Percentiles rank a stretch among this genome's conserved stretches.
phyloP scores from a whole-genome alignment of 306 rosid species.

The Mucuna pruriens region DNA sequence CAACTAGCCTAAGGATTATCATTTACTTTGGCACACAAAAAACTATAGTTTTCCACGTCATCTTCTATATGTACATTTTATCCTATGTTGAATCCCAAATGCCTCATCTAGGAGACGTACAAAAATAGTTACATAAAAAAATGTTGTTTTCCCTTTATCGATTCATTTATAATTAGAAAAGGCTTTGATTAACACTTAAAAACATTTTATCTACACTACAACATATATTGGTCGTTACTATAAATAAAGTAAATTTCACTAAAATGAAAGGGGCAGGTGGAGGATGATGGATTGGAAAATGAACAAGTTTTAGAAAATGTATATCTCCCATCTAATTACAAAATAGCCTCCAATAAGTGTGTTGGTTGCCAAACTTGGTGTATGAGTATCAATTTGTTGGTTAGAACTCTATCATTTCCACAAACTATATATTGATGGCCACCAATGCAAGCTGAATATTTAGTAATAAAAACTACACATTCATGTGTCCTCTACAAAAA shows the following conservation, averaged over 20 bases:
- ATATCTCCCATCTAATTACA: constrained; percentile 3
- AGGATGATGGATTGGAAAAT: constrained; percentile 24
- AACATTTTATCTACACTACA: constrained; percentile 46
- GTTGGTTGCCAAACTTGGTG: constrained; percentile 36
- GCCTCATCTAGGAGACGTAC: constrained; percentile 15
- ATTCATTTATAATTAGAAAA: constrained; percentile 44
- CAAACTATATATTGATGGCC: constrained; percentile 53
- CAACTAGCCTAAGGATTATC: too few relatives aligned
- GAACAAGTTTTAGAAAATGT: background rate
- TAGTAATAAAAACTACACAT: constrained; percentile 44
- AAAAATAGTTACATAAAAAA: constrained; percentile 24
- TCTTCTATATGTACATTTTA: background rate
- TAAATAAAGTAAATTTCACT: constrained; percentile 15
- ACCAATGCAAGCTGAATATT: constrained; percentile 41
- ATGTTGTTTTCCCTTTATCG: constrained; percentile 23
- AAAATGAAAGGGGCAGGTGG: background rate
- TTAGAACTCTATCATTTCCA: constrained; percentile 42
- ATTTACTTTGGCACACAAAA: too few relatives aligned
- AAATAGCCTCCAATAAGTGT: constrained; percentile 38
- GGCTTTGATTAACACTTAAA: constrained; percentile 28
- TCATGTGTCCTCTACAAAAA: constrained; percentile 85
- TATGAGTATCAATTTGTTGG: constrained; percentile 35
- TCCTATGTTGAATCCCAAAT: background rate
- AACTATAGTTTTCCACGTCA: background rate
- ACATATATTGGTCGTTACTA: constrained; percentile 40